Percentiles rank a stretch among this genome's conserved stretches.
These are phyloP conservation scores for Cucumis melo DNA, from an alignment of 306 rosid species.

Conservation along the genomic window DNA sequence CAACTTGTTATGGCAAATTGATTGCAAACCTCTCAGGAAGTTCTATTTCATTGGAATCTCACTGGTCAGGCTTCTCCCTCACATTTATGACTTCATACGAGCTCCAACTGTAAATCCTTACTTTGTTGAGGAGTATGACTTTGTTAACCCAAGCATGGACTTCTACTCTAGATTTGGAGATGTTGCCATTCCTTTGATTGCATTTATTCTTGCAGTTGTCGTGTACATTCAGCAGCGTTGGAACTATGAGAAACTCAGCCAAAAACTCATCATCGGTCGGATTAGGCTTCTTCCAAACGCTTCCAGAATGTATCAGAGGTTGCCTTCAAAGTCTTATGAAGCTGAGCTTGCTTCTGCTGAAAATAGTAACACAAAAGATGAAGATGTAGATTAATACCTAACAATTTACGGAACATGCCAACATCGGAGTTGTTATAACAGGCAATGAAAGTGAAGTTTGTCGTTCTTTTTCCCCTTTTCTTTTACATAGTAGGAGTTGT, in stretches of 20 bases:
- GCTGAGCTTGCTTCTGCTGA: slow-evolving; percentile 56
- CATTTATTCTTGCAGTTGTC: slow-evolving; percentile 41
- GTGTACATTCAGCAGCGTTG: slow-evolving; percentile 67
- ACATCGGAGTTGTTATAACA: neutral
- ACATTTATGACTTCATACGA: slow-evolving; percentile 51
- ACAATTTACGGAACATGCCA: neutral
- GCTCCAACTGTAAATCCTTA: slow-evolving; percentile 54
- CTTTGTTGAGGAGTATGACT: slow-evolving; percentile 51
- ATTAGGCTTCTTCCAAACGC: slow-evolving; percentile 43
- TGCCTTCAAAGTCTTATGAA: slow-evolving; percentile 51
- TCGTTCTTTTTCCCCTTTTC: neutral
- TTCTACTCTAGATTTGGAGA: slow-evolving; percentile 74
- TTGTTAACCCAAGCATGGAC: slow-evolving; percentile 52
- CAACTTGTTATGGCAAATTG: slow-evolving; percentile 73
- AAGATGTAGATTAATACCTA: slow-evolving; percentile 25
- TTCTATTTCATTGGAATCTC: slow-evolving; percentile 72
- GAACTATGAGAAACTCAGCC: slow-evolving; percentile 56
- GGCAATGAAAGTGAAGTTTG: neutral
- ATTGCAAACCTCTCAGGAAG: slow-evolving; percentile 59
- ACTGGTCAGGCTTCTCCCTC: slow-evolving; percentile 73
- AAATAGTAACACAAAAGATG: slow-evolving; percentile 25
- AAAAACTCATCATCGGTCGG: slow-evolving; percentile 29
- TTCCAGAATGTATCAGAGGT: slow-evolving; percentile 55
- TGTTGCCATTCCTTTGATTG: slow-evolving; percentile 50
- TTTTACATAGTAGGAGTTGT: neutral